Evolutionary conservation across 495 filamentous ascomycete genomes (phyloP).

Genomic region (Penicillium simplicissimum): DNA sequence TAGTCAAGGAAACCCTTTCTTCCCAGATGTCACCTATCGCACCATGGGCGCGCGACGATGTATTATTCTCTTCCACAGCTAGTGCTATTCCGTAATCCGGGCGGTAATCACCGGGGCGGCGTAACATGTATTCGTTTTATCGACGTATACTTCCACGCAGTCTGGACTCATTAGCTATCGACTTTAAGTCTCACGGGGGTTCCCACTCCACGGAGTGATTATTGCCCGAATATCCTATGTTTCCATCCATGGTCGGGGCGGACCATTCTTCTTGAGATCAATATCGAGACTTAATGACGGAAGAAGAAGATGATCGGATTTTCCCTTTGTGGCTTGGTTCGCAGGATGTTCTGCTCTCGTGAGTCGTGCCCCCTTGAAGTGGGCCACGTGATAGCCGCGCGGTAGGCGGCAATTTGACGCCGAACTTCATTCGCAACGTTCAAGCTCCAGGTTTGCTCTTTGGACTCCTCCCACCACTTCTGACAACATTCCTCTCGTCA

Average conservation of each 20-base stretch:
- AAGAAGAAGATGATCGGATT: not conserved
- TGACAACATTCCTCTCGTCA: conserved; percentile 17
- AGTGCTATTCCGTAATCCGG: not conserved
- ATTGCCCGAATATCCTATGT: not conserved
- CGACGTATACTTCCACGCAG: not conserved
- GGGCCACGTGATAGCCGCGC: conserved; percentile 29
- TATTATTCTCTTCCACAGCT: not conserved
- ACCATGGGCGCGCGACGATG: not conserved
- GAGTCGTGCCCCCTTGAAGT: not conserved
- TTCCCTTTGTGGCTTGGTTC: not conserved
- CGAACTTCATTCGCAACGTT: conserved; percentile 29
- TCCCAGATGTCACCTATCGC: not conserved
- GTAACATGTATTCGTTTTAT: not conserved
- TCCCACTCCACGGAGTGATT: not conserved
- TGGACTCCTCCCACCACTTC: conserved; percentile 27
- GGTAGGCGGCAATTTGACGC: conserved; percentile 27
- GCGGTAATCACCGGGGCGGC: not conserved
- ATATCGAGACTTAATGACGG: not conserved
- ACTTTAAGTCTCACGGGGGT: not conserved
- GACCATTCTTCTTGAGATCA: not conserved
- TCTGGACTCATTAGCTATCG: not conserved
- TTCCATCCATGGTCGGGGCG: not conserved
- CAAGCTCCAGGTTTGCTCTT: conserved; percentile 28
- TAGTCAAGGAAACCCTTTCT: not conserved
- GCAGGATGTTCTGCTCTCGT: not conserved